phyloP scores from a whole-genome alignment of 305 asterid species.

The Nicotiana rustica region DNA sequence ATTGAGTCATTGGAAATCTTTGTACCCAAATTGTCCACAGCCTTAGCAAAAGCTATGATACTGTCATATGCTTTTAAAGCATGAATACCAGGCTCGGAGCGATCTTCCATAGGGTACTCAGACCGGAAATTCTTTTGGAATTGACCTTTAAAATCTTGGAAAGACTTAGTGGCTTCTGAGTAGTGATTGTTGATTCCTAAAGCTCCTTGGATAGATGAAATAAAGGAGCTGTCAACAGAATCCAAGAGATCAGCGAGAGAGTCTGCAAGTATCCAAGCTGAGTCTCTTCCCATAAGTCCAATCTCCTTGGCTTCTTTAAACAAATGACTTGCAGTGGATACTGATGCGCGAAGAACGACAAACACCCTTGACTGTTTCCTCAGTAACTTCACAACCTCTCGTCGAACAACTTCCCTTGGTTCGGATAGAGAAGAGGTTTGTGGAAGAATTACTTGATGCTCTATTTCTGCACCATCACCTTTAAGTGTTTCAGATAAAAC shows the following conservation, averaged over 20 bases:
- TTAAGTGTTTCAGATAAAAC: conserved; percentile 44
- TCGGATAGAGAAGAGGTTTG: conserved; percentile 40
- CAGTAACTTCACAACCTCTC: conserved; percentile 38
- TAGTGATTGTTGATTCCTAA: conserved; percentile 48
- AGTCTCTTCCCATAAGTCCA: conserved; percentile 53
- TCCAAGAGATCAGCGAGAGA: conserved; percentile 46
- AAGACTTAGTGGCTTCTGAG: conserved; percentile 34
- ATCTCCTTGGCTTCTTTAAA: conserved; percentile 47
- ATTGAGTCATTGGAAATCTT: conserved; percentile 32
- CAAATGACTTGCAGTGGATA: conserved; percentile 37
- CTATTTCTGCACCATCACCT: conserved; percentile 43
- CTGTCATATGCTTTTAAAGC: conserved; percentile 53
- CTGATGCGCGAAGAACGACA: conserved; percentile 47
- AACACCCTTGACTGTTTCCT: conserved; percentile 51
- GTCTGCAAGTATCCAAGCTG: conserved; percentile 51
- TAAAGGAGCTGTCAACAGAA: conserved; percentile 41
- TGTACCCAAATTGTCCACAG: conserved; percentile 27
- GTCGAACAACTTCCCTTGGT: conserved; percentile 37
- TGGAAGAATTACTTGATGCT: conserved; percentile 43
- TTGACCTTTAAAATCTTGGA: conserved; percentile 36
- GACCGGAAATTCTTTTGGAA: conserved; percentile 36
- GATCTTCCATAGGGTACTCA: conserved; percentile 45
- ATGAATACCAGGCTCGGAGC: conserved; percentile 46
- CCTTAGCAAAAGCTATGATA: conserved; percentile 42
- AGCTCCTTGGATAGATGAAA: conserved; percentile 48